Evolutionary conservation across 1,139 yeast genomes (phyloP).

Genomic region (Candida sp.): DNA sequence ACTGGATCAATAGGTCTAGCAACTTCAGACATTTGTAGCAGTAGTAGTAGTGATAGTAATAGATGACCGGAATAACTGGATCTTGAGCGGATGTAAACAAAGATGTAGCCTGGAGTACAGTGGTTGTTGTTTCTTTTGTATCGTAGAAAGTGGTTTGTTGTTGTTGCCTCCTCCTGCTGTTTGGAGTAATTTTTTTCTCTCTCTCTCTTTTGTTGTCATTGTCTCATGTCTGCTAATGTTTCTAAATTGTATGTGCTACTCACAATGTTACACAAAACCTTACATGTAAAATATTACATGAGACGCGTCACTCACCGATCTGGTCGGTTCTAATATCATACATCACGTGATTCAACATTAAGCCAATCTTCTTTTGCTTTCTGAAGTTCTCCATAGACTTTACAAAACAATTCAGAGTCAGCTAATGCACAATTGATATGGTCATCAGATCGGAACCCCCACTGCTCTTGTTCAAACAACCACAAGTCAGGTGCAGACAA

Average conservation of each 20-base stretch:
- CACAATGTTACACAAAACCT: background rate
- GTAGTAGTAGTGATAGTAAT: background rate
- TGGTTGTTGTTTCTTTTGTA: background rate
- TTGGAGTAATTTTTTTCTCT: background rate
- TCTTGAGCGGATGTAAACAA: no score
- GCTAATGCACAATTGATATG: slow-evolving; percentile 20
- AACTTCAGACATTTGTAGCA: background rate
- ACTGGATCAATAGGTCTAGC: background rate
- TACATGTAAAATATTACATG: no score
- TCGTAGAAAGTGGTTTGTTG: background rate
- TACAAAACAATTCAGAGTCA: slow-evolving; percentile 21
- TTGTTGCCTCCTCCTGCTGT: background rate
- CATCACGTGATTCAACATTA: background rate
- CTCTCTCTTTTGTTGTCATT: background rate
- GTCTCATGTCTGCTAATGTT: background rate
- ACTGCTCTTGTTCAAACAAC: slow-evolving; percentile 1
- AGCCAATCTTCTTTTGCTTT: background rate
- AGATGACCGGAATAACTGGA: background rate
- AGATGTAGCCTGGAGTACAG: no score
- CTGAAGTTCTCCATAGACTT: slow-evolving; percentile 17
- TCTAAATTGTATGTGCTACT: background rate
- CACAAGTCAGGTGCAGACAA: background rate
- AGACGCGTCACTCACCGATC: background rate
- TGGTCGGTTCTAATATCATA: background rate
- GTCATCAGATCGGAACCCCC: background rate